Evolutionary conservation across 345 rosid genomes (phyloP).

Genomic region (Salix suchowensis): DNA sequence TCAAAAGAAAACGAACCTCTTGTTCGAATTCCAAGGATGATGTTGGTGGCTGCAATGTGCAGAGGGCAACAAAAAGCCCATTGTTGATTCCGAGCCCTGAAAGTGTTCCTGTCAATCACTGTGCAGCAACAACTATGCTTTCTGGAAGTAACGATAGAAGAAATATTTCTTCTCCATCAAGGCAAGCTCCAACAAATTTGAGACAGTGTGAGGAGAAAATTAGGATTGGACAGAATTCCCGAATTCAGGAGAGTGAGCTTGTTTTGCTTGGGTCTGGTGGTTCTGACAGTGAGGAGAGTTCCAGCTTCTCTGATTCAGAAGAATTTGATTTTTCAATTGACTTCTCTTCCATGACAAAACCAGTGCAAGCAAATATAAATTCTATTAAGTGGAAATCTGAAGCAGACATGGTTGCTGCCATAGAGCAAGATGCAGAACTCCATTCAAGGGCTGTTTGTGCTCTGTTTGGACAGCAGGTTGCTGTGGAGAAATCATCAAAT

Average conservation of each 20-base stretch:
- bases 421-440: constrained; percentile 15
- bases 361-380: background rate
- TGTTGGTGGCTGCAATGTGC: background rate
- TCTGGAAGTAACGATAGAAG: constrained; percentile 2
- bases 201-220: constrained; percentile 2
- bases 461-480: constrained; percentile 18
- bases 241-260: background rate
- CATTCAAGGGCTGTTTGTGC: constrained; percentile 35
- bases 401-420: constrained; percentile 14
- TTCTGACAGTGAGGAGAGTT: constrained; percentile 15
- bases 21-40: background rate
- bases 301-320: constrained; percentile 32
- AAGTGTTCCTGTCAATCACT: background rate
- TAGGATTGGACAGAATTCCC: background rate
- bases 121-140: background rate
- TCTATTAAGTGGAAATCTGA: constrained; percentile 16
- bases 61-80: constrained; percentile 7
- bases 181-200: background rate
- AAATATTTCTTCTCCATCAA: background rate
- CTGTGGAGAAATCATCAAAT: background rate
- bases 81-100: constrained; percentile 6
- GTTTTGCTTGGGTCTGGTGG: background rate
- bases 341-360: background rate
- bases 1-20: constrained; percentile 32
- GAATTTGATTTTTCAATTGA: constrained; percentile 1